Base-by-base conservation (phyloP, 352 stramenopile genomes). In the Globisporangium spiculum region DNA sequence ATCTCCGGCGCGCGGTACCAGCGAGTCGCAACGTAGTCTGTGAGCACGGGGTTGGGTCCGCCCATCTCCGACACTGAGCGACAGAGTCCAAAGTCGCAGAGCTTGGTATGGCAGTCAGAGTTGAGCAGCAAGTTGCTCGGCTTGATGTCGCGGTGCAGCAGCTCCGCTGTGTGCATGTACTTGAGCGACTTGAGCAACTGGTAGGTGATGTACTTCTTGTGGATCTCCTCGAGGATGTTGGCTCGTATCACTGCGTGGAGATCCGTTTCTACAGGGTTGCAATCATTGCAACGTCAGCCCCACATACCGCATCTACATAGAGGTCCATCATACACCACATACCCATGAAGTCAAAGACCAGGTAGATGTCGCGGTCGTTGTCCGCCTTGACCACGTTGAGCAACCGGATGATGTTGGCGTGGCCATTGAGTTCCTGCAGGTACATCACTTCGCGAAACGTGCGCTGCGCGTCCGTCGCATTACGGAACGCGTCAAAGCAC, bases 171-270 rank as follows among this genome's bases (percentile, higher is more conserved):
- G 79, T 99, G 97, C 83, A 99, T 95, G 78, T 97, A 99, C 79
- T 99, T 98, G 60, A 99, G 88, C 32, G 94, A 95, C 74, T 98
- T 98, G 59, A 98, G 78, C 52, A 99, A 75, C 75, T 99, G 97
- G 70, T 98, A 99, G 36, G 97, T 96, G 52, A 99, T 97, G 71
- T 98, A 99, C 75, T 98, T 98, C 73, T 98, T 98, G 81, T 99
- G 96, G 27, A 98, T 97, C 60, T 98, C 92, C 72, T 98, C 90
- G 41, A 98, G 74, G 44, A 98, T 98, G 65, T 97, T 95, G 63
- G 91, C 93, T 72, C 94, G 87, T 78, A 99, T 98, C 41, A 98
- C 94, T 10, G 93, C 92, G 80, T 98, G 91, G 44, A 99, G 76
- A 76, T 99, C 96, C 50, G 94, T 98, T 75, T 99, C 93, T 97